phyloP scores from a whole-genome alignment of 2,329 filamentous ascomycete species.

The Coniella vitis region DNA sequence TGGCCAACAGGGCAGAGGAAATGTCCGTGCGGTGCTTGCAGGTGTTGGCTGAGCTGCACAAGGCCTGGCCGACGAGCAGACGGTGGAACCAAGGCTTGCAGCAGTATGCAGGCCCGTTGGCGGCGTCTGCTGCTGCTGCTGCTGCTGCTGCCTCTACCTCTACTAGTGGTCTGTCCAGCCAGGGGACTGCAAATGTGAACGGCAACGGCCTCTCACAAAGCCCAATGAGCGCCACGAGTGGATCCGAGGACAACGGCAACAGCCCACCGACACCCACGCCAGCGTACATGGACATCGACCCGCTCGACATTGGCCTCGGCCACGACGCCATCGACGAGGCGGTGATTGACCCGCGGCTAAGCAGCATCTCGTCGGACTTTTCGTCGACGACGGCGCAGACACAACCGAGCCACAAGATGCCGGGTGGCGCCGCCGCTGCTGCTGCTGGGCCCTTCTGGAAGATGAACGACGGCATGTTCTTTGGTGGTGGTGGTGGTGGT shows the following conservation, averaged over 20 bases:
- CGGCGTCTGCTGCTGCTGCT: background rate
- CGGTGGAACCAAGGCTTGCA: conserved; percentile 20
- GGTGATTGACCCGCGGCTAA: conserved; percentile 12
- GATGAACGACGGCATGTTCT: background rate
- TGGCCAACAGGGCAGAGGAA: conserved; percentile 20
- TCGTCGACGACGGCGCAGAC: background rate
- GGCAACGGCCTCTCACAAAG: no score
- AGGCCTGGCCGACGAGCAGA: conserved; percentile 19
- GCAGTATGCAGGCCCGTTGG: conserved; percentile 16
- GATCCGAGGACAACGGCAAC: no score
- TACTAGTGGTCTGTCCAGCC: conserved; percentile 8
- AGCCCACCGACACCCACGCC: background rate
- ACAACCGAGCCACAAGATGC: background rate
- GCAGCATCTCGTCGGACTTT: background rate
- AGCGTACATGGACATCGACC: background rate
- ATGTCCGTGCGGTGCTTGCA: conserved; percentile 20
- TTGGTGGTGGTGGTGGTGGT: no score
- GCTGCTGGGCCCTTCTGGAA: conserved; percentile 6
- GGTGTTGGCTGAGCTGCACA: conserved; percentile 19
- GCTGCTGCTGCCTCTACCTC: background rate
- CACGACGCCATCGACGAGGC: conserved; percentile 1
- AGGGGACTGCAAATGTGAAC: no score
- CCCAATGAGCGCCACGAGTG: no score
- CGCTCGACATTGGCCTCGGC: background rate
- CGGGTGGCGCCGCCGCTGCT: background rate